Conservation (phyloP, 1,284 basidiomycete genomes). For the Apiotrichum laibachii region DNA sequence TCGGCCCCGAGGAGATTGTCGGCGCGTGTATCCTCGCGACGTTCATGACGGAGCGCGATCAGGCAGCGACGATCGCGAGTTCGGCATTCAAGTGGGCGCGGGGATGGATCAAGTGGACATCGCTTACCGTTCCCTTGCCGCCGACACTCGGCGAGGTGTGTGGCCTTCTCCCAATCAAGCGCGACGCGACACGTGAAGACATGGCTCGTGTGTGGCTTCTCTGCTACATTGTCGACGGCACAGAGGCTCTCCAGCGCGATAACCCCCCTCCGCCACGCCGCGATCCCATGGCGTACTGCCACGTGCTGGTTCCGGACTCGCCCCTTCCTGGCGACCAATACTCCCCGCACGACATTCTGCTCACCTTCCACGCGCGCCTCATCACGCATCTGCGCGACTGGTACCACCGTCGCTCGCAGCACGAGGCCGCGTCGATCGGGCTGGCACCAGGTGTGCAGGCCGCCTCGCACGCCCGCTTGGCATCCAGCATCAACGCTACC, state of each 20-base stretch:
- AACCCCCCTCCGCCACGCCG: constrained; percentile 20
- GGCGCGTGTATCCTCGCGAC: constrained; percentile 39
- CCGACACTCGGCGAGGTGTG: constrained; percentile 33
- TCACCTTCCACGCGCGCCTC: constrained; percentile 38
- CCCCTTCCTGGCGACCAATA: constrained; percentile 16
- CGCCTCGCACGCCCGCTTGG: constrained; percentile 17
- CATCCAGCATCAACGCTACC: constrained; percentile 24
- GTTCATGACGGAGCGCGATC: constrained; percentile 35
- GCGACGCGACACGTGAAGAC: constrained; percentile 31
- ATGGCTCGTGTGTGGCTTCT: constrained; percentile 46
- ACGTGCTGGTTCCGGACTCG: constrained; percentile 24
- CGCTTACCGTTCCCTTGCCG: constrained; percentile 17
- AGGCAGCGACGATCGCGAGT: constrained; percentile 34
- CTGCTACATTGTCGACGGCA: constrained; percentile 42
- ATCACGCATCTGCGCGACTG: constrained; percentile 37
- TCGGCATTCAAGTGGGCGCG: constrained; percentile 45
- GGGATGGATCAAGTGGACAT: constrained; percentile 42
- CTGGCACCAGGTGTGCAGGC: background rate
- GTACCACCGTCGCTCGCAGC: constrained; percentile 21
- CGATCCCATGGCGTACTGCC: constrained; percentile 29
- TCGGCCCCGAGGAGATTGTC: constrained; percentile 50
- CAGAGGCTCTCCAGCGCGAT: constrained; percentile 29
- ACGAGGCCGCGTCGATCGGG: constrained; percentile 6
- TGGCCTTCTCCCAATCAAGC: constrained; percentile 36
- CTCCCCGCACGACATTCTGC: constrained; percentile 33